Percentiles rank a stretch among this genome's conserved stretches.
These are phyloP conservation scores for Oxyria digyna DNA, from an alignment of 148 eudicot species.

Conservation along the genomic window DNA sequence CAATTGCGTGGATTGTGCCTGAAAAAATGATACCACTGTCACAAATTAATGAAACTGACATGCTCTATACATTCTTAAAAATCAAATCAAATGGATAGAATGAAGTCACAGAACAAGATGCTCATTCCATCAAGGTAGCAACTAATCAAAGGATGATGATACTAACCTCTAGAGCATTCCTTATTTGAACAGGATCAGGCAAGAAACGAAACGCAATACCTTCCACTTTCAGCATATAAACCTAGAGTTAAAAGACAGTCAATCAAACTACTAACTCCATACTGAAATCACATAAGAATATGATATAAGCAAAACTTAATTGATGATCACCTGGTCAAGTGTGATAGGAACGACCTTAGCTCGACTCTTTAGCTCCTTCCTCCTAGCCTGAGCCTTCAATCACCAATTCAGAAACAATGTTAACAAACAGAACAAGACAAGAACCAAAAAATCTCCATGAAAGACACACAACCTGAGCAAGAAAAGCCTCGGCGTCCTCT, in stretches of 20 bases:
- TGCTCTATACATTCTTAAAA: background rate
- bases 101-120: background rate
- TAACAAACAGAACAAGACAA: background rate
- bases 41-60: background rate
- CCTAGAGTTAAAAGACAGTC: slow-evolving; percentile 28
- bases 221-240: slow-evolving; percentile 83
- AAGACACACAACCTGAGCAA: slow-evolving; percentile 55
- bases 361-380: slow-evolving; percentile 49
- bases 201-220: slow-evolving; percentile 95
- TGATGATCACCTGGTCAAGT: slow-evolving; percentile 62
- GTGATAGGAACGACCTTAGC: slow-evolving; percentile 89
- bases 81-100: background rate
- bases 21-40: background rate
- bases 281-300: background rate
- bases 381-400: slow-evolving; percentile 50
- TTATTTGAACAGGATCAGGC: slow-evolving; percentile 95
- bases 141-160: background rate
- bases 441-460: background rate
- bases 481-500: slow-evolving; percentile 84
- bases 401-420: background rate
- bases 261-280: background rate
- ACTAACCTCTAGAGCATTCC: slow-evolving; percentile 83
- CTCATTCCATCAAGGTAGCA: background rate
- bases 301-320: background rate
- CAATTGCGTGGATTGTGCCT: background rate